phyloP scores from a whole-genome alignment of 495 filamentous ascomycete species.

The Lophiotrema nucula region DNA sequence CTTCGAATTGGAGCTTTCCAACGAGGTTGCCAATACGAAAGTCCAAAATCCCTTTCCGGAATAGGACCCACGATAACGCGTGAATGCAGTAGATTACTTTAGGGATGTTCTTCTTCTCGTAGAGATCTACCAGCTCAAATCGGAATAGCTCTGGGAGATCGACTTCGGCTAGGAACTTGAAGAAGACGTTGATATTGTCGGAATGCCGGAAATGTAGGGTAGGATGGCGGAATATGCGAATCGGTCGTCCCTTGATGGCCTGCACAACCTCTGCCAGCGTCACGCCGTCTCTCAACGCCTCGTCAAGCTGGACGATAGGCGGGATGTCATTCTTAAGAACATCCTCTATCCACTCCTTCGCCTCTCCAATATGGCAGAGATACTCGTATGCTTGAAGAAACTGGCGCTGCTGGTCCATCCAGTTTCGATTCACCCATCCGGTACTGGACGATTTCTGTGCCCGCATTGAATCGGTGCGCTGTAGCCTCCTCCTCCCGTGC shows the following conservation, averaged over 20 bases:
- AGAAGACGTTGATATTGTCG: slow-evolving; percentile 94
- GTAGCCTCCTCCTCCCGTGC: slow-evolving; percentile 77
- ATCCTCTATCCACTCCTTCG: slow-evolving; percentile 98
- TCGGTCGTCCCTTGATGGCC: slow-evolving; percentile 67
- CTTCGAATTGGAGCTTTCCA: slow-evolving; percentile 94
- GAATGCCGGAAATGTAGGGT: slow-evolving; percentile 93
- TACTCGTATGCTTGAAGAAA: slow-evolving; percentile 98
- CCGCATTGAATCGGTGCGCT: slow-evolving; percentile 64
- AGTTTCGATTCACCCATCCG: slow-evolving; percentile 83
- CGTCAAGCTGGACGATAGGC: slow-evolving; percentile 93
- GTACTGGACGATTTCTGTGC: slow-evolving; percentile 48
- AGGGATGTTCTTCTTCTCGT: slow-evolving; percentile 99
- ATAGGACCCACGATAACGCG: slow-evolving; percentile 92
- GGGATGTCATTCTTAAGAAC: slow-evolving; percentile 86
- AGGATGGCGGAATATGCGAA: slow-evolving; percentile 79
- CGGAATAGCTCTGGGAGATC: slow-evolving; percentile 96
- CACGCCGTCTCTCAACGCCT: slow-evolving; percentile 88
- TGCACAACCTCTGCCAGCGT: slow-evolving; percentile 96
- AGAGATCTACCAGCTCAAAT: slow-evolving; percentile 96
- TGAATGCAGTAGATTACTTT: slow-evolving; percentile 99
- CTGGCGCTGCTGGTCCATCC: slow-evolving; percentile 98
- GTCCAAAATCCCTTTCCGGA: slow-evolving; percentile 87
- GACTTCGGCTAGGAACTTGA: slow-evolving; percentile 87
- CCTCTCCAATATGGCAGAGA: slow-evolving; percentile 97
- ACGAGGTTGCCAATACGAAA: slow-evolving; percentile 99